Evolutionary conservation across 192 early-diverging fungal genomes (phyloP), one percentile per base, ranked within the genome.

Genomic region (Nowakowskiella sp.): DNA sequence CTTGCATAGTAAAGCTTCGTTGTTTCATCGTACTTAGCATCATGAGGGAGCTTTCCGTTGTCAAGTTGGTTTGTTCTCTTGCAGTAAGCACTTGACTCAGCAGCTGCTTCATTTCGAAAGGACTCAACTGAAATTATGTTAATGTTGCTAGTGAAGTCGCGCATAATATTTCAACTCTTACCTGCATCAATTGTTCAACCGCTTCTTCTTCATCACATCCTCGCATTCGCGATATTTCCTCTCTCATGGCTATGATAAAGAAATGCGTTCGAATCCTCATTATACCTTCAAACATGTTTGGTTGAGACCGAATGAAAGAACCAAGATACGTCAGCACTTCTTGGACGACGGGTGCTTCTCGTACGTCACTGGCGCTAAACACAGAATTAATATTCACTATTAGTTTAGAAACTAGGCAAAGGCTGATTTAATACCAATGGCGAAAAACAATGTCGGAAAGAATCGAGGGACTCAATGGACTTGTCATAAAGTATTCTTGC

Each of bases 291-390:
- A 92, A 92, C 60, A 88, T 68, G 2, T 49, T 51, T 0, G 85
- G 81, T 6, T 69, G 65, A 13, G 78, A 72, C 2, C 84, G 76
- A 24, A 89, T 82, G 31, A 92, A 72, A 3, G 77, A 81, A 2
- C 86, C 87, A 6, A 89, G 66, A 47, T 85, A 88, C 10, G 83
- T 88, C 19, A 92, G 68, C 21, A 92, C 71, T 71, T 92, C 89
- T 48, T 90, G 86, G 0, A 90, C 85, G 0, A 92, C 70, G 2
- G 87, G 84, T 0, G 81, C 87, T 51, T 92, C 89, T 33, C 89
- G 83, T 1, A 85, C 77, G 61, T 91, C 88, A 51, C 84, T 85
- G 39, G 70, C 71, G 58, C 77, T 79, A 39, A 36, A 36, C 4
- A 60, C 8, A 27, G 5, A 5, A 67, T 10, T 1, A 33, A 7